These are phyloP conservation scores for Fusarium ambrosium DNA, from an alignment of 2,329 filamentous ascomycete species.

Conservation along the genomic window DNA sequence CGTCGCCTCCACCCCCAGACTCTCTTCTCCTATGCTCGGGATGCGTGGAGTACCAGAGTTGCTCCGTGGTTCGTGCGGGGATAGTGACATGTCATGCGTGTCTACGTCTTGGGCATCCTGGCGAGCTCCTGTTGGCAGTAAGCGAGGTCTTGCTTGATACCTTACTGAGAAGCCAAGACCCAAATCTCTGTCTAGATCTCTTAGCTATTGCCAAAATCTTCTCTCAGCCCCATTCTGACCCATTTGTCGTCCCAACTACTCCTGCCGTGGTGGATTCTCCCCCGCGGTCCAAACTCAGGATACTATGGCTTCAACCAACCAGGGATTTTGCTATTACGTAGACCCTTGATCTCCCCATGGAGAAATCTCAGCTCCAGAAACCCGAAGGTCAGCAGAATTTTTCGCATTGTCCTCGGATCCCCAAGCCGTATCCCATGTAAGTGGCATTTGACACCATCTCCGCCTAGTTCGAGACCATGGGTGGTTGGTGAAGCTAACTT, in stretches of 20 bases:
- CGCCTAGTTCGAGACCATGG: not conserved
- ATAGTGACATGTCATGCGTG: not conserved
- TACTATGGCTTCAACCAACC: not conserved
- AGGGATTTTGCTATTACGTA: not conserved
- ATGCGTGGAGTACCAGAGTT: not conserved
- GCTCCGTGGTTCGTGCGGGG: not conserved
- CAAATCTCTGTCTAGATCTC: not conserved
- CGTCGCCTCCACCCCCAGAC: not conserved
- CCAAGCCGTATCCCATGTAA: not conserved
- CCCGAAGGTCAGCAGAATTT: not conserved
- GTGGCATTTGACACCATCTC: not conserved
- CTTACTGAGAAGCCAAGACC: not conserved
- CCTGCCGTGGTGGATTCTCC: not conserved
- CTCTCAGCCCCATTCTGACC: not conserved
- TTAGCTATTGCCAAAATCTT: not conserved
- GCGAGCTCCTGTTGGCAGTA: not conserved
- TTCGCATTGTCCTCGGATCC: not conserved
- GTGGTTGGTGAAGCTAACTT: not conserved
- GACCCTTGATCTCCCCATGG: not conserved
- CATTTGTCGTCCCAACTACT: not conserved
- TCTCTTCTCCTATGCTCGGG: not conserved
- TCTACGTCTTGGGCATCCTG: not conserved
- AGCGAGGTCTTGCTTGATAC: not conserved
- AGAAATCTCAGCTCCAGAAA: not conserved
- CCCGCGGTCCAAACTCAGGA: too few relatives aligned